These are phyloP conservation scores for Zymoseptoria passerinii DNA, from an alignment of 2,329 filamentous ascomycete species.

Conservation along the genomic window DNA sequence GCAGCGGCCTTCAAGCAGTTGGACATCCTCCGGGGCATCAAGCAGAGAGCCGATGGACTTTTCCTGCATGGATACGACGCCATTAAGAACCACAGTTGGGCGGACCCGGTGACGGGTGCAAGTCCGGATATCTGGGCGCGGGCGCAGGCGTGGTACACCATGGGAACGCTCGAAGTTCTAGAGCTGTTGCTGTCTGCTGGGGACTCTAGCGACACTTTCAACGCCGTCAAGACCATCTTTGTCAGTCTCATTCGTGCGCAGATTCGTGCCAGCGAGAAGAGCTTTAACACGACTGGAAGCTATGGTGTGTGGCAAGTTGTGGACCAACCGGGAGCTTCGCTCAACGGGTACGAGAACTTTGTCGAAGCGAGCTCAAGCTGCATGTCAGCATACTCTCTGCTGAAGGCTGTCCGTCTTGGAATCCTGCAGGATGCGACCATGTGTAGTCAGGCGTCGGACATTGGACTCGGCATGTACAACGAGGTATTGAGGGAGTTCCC, in stretches of 20 bases:
- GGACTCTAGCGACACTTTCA: constrained; percentile 24
- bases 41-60: constrained; percentile 35
- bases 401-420: constrained; percentile 40
- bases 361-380: constrained; percentile 51
- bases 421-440: constrained; percentile 26
- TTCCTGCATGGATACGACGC: constrained; percentile 50
- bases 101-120: constrained; percentile 42
- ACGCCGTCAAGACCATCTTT: constrained; percentile 28
- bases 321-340: constrained; percentile 35
- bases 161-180: constrained; percentile 44
- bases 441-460: constrained; percentile 20
- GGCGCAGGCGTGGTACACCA: constrained; percentile 47
- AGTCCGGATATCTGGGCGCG: constrained; percentile 49
- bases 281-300: constrained; percentile 8
- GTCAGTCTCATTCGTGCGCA: constrained; percentile 34
- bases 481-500: constrained; percentile 40
- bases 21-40: constrained; percentile 39
- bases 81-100: constrained; percentile 43
- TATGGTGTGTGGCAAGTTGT: constrained; percentile 52
- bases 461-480: constrained; percentile 44
- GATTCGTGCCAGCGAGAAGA: constrained; percentile 32
- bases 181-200: constrained; percentile 31
- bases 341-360: constrained; percentile 43
- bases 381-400: constrained; percentile 49
- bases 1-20: constrained; percentile 34